Base-by-base conservation (phyloP, 768 basidiomycete genomes). In the Amanita rubescens region DNA sequence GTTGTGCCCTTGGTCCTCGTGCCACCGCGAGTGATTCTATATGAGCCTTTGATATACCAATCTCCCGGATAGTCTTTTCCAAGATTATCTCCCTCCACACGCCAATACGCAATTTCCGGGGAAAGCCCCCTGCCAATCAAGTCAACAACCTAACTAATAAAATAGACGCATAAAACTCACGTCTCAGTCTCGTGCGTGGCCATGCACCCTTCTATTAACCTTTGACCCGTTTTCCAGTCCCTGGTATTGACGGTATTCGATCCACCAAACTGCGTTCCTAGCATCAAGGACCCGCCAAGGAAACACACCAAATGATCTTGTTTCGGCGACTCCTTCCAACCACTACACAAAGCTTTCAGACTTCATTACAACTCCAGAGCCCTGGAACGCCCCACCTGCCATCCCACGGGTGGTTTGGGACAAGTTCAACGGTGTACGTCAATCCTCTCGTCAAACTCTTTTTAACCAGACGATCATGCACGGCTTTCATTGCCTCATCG, bases 231-330 rank as follows among this genome's bases (percentile, higher is more conserved):
- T 34, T 73, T 71, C 88, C 92, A 95, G 66, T 97, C 93, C 20
- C 88, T 78, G 63, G 84, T 87, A 3, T 67, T 65, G 7, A 20
- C 20, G 1, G 32, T 12, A 8, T 42, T 2, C 79, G 76, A 25
- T 81, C 85, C 0, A 79, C 72, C 1, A 77, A 82, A 0, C 84
- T 86, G 9, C 33, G 92, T 87, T 24, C 95, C 94, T 1, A 97
- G 75, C 76, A 98, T 82, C 55, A 98, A 80, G 0, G 89, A 88
- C 1, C 93, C 95, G 41, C 85, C 92, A 39, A 98, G 73, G 81
- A 96, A 98, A 69, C 95, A 97, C 2, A 90, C 94, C 19, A 97
- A 81, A 64, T 97, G 94, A 63, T 98, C 95, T 71, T 98, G 95
- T 65, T 96, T 95, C 9, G 87, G 87, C 15, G 74, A 39, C 30